A percentile compares a stretch with the other conserved stretches of the same genome.
Evolutionary conservation across 257 asterid species (phyloP).

Genomic region (Capsicum baccatum): DNA sequence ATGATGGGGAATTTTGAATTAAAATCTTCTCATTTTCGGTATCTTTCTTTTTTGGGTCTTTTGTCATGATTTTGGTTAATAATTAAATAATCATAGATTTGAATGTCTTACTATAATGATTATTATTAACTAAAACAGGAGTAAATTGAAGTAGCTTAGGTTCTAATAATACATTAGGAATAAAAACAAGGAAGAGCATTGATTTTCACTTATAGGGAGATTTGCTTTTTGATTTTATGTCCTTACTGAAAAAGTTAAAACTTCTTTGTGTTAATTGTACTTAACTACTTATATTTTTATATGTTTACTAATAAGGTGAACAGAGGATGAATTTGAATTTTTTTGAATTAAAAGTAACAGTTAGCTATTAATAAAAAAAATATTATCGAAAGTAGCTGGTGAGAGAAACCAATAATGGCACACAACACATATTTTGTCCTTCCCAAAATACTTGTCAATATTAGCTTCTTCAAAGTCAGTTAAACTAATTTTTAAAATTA

Average conservation of each 20-base stretch:
- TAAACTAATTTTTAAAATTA: no score
- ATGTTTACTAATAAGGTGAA: neutral
- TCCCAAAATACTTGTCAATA: no score
- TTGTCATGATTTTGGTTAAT: neutral
- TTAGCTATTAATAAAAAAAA: neutral
- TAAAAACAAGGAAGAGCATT: neutral
- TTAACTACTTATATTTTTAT: neutral
- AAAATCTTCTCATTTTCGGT: neutral
- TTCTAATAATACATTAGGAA: neutral
- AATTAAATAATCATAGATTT: neutral
- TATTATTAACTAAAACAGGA: neutral
- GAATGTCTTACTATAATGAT: neutral
- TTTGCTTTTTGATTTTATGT: neutral
- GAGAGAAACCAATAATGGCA: neutral
- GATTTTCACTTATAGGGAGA: neutral
- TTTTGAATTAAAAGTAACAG: neutral
- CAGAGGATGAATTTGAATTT: neutral
- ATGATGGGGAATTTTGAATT: slow-evolving; percentile 12
- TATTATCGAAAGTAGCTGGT: neutral
- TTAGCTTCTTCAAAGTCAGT: no score
- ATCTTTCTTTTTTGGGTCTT: neutral
- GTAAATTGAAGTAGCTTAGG: neutral
- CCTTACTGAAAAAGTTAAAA: neutral
- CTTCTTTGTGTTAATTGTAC: neutral
- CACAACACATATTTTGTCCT: neutral